phyloP scores from a whole-genome alignment of 2,329 filamentous ascomycete species.

The Chrysoporthe deuterocubensis region DNA sequence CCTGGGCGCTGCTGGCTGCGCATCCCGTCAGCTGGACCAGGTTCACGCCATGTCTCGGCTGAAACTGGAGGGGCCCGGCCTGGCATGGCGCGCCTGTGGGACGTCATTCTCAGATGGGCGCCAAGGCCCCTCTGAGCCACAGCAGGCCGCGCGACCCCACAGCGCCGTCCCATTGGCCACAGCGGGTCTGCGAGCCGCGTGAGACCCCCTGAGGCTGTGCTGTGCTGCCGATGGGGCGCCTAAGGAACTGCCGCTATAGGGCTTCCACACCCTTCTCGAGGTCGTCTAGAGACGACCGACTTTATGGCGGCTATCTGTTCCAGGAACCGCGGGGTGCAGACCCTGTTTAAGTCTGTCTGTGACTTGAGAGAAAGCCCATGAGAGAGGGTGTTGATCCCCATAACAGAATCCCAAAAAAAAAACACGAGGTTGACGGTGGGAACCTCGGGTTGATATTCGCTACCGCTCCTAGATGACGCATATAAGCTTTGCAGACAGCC shows the following conservation, averaged over 20 bases:
- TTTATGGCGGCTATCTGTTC: too few relatives aligned
- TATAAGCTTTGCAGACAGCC: too few relatives aligned
- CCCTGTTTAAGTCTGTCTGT: too few relatives aligned
- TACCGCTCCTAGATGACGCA: too few relatives aligned
- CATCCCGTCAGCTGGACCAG: constrained; percentile 3
- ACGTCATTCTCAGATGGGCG: neutral
- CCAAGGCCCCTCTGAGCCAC: neutral
- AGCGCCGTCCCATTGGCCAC: neutral
- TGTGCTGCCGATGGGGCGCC: neutral
- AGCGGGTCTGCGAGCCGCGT: neutral
- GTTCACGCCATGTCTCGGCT: neutral
- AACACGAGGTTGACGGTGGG: too few relatives aligned
- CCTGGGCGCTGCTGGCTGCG: neutral
- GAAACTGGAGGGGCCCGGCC: neutral
- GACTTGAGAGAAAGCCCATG: too few relatives aligned
- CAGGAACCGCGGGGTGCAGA: too few relatives aligned
- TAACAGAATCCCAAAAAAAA: too few relatives aligned
- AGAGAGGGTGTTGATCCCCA: too few relatives aligned
- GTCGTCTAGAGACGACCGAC: too few relatives aligned
- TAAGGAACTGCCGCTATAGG: neutral
- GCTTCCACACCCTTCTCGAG: too few relatives aligned
- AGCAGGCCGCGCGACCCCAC: neutral
- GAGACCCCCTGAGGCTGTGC: constrained; percentile 8
- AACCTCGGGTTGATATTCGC: too few relatives aligned
- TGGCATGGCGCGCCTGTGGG: neutral